Conservation (phyloP, 768 basidiomycete genomes). For the Lactarius indigo region DNA sequence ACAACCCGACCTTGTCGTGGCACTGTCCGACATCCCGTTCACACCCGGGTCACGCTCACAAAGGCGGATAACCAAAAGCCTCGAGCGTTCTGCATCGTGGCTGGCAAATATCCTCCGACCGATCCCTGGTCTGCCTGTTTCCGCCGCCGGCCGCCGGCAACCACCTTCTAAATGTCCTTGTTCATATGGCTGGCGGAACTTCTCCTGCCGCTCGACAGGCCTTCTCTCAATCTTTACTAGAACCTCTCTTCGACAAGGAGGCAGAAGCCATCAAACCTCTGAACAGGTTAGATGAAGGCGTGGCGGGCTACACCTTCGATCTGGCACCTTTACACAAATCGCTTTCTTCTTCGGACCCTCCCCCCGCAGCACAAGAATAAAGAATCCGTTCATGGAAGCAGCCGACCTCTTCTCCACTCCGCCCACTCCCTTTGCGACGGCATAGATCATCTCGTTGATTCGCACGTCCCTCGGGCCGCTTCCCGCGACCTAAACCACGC, state of each 20-base stretch:
- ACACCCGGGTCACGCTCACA: conserved; percentile 68
- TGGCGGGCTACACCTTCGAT: conserved; percentile 70
- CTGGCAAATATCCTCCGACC: conserved; percentile 49
- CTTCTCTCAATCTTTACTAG: conserved; percentile 57
- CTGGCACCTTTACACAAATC: conserved; percentile 47
- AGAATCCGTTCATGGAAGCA: background rate
- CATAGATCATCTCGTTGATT: conserved; percentile 42
- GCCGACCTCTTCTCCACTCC: conserved; percentile 9
- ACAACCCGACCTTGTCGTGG: conserved; percentile 67
- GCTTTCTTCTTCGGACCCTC: conserved; percentile 24
- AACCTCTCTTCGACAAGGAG: conserved; percentile 54
- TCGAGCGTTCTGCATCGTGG: conserved; percentile 69
- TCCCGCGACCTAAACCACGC: conserved; percentile 55
- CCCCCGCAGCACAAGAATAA: background rate
- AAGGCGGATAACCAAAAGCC: conserved; percentile 70
- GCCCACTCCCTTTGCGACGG: conserved; percentile 6
- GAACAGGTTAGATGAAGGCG: conserved; percentile 59
- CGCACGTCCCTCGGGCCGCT: conserved; percentile 56
- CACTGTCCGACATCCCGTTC: conserved; percentile 67
- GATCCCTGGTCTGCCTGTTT: conserved; percentile 18
- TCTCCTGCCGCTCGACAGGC: conserved; percentile 54
- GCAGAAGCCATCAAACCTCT: conserved; percentile 49
- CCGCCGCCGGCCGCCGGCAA: conserved; percentile 4
- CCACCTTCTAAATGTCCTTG: conserved; percentile 49
- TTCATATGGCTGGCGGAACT: conserved; percentile 66